phyloP scores from a whole-genome alignment of 169 alveolate genomes.

The Miamiensis avidus region DNA sequence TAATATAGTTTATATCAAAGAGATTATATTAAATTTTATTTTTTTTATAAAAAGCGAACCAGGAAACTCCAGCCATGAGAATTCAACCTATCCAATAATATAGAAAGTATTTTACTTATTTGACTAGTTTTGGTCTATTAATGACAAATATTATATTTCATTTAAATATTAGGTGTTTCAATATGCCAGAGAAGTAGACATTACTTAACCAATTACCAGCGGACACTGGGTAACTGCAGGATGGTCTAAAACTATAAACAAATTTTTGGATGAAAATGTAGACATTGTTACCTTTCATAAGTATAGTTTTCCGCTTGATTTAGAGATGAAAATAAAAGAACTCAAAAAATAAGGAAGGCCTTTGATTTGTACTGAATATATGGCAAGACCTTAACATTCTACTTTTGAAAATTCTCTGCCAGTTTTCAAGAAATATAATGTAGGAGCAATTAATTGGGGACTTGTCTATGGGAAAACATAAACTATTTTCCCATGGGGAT shows the following conservation, averaged over 20 bases:
- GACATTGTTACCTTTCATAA: constrained; percentile 39
- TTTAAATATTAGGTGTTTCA: constrained; percentile 9
- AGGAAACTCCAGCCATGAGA: constrained; percentile 31
- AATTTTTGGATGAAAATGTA: neutral
- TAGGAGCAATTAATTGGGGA: constrained; percentile 52
- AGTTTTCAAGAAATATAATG: constrained; percentile 14
- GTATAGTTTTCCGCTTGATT: constrained; percentile 1
- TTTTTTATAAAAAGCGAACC: too few species aligned
- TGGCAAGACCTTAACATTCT: constrained; percentile 37
- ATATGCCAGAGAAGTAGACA: constrained; percentile 35
- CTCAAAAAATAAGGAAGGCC: constrained; percentile 27
- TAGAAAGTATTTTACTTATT: too few species aligned
- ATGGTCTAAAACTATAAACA: neutral
- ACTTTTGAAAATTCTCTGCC: constrained; percentile 34
- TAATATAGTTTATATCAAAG: too few species aligned
- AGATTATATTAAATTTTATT: too few species aligned
- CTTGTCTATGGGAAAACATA: constrained; percentile 42
- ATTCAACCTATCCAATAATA: too few species aligned
- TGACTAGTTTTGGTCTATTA: too few species aligned
- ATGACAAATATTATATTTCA: neutral
- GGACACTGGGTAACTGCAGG: constrained; percentile 34
- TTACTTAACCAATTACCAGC: constrained; percentile 32
- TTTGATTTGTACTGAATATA: constrained; percentile 33
- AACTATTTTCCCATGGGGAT: constrained; percentile 48
- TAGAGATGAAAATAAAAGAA: neutral